Conservation (phyloP, 2,329 filamentous ascomycete species). For the Cladorrhinum sp. region DNA sequence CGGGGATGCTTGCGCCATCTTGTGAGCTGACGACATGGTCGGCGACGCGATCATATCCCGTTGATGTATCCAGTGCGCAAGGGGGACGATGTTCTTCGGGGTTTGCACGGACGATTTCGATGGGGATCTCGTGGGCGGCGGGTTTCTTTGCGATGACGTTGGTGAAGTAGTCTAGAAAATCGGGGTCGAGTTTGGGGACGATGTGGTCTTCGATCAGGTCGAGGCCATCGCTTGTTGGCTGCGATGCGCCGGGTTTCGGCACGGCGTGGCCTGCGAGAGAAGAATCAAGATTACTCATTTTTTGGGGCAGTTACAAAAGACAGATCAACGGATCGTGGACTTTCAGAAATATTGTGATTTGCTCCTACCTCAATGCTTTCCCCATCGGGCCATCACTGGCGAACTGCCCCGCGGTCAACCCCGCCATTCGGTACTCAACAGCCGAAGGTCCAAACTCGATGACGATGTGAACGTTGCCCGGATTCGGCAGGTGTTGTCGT, state of each 20-base stretch:
- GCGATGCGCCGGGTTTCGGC: conserved; percentile 1
- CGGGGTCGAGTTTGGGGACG: conserved; percentile 32
- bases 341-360: neutral
- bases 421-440: neutral
- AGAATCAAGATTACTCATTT: conserved; percentile 11
- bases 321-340: no score
- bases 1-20: conserved; percentile 31
- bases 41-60: conserved; percentile 29
- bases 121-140: conserved; percentile 25
- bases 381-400: neutral
- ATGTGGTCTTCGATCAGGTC: conserved; percentile 25
- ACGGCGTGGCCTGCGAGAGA: conserved; percentile 8
- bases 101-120: conserved; percentile 32
- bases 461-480: no score
- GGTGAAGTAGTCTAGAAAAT: conserved; percentile 31
- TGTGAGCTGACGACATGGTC: conserved; percentile 30
- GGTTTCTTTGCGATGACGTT: conserved; percentile 24
- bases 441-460: neutral
- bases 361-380: neutral
- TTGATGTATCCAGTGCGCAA: conserved; percentile 30
- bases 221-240: neutral
- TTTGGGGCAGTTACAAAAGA: neutral
- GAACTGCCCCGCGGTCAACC: neutral
- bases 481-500: no score
- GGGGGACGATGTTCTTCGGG: conserved; percentile 29